Percentiles rank a stretch among this genome's conserved stretches.
Evolutionary conservation across 345 rosid species (phyloP).

Genomic region (Eucalyptus pumila): DNA sequence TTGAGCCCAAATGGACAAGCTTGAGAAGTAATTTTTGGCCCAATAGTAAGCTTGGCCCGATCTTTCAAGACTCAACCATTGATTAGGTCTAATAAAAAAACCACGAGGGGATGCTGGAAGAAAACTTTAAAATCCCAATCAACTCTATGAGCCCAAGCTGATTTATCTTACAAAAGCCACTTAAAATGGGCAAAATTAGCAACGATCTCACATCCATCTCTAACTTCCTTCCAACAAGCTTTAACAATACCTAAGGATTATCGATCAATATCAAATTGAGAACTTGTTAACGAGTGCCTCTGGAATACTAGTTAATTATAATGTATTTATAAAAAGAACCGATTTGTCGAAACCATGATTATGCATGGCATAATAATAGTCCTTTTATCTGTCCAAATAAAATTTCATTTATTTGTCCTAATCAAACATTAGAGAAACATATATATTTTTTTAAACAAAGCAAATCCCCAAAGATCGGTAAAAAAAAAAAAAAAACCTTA

Average conservation of each 20-base stretch:
- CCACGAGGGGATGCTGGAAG: background rate
- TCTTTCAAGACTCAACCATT: background rate
- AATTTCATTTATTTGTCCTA: no score
- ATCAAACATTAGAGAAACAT: no score
- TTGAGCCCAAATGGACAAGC: background rate
- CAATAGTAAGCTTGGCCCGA: background rate
- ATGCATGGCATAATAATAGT: background rate
- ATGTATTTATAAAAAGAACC: background rate
- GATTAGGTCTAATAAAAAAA: background rate
- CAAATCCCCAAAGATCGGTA: no score
- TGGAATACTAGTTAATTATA: background rate
- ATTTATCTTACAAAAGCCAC: background rate
- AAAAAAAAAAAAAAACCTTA: no score
- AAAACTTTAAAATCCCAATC: background rate
- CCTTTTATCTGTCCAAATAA: no score
- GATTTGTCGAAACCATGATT: background rate
- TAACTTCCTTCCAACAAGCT: background rate
- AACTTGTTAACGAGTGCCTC: background rate
- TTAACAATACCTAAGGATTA: background rate
- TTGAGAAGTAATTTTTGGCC: background rate
- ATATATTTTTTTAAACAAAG: accelerated
- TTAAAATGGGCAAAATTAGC: background rate
- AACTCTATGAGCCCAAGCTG: background rate
- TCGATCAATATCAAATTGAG: background rate
- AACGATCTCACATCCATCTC: background rate